These are phyloP conservation scores for Neocallimastix lanati DNA, from an alignment of 192 early-diverging fungal genomes.

Conservation along the genomic window DNA sequence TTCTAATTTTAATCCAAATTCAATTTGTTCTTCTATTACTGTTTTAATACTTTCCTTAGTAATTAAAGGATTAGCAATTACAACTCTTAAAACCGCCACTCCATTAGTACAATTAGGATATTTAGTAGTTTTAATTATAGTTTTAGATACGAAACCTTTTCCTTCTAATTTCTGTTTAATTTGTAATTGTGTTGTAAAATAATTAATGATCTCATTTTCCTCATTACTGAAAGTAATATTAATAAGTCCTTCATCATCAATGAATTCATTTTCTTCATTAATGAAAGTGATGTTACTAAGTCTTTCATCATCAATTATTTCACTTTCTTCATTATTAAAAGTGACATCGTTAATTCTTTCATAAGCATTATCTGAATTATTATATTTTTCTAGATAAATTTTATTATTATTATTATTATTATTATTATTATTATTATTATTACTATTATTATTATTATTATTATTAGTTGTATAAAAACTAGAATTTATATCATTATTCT, in stretches of 20 bases:
- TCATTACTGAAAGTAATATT: not conserved
- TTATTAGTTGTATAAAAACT: constrained; percentile 4
- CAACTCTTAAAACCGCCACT: constrained; percentile 27
- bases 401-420: too few relatives aligned
- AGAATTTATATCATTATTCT: not conserved
- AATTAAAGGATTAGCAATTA: constrained; percentile 30
- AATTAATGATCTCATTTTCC: not conserved
- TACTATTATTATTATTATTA: too few relatives aligned
- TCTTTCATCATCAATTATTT: too few relatives aligned
- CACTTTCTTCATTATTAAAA: too few relatives aligned
- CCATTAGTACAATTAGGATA: not conserved
- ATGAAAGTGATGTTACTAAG: too few relatives aligned
- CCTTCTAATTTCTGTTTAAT: not conserved
- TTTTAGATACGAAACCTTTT: constrained; percentile 22
- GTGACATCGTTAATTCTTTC: too few relatives aligned
- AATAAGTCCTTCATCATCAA: constrained; percentile 9
- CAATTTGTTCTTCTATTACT: constrained; percentile 14
- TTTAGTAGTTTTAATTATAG: constrained; percentile 6
- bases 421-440: too few relatives aligned
- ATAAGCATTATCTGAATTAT: too few relatives aligned
- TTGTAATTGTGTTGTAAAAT: not conserved
- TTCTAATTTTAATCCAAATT: constrained; percentile 16
- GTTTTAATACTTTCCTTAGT: constrained; percentile 29
- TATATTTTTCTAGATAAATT: too few relatives aligned
- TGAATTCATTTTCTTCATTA: constrained; percentile 7